phyloP scores from a whole-genome alignment of 1,139 yeast species.

The Hemisphaericaspora xylofermentans region DNA sequence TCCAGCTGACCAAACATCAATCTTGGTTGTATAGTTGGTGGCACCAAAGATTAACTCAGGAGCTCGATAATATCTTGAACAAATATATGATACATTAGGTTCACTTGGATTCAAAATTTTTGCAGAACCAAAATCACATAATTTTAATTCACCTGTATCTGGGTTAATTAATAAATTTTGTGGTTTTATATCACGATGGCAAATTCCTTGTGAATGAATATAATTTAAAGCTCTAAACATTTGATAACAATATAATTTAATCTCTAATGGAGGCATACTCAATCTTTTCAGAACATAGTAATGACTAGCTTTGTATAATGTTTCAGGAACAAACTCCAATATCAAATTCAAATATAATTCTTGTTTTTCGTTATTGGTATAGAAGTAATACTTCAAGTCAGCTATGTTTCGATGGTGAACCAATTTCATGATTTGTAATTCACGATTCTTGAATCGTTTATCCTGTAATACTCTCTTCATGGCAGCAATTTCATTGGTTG shows the following conservation, averaged over 20 bases:
- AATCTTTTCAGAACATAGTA: slow-evolving; percentile 74
- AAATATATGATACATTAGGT: slow-evolving; percentile 93
- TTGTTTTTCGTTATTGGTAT: slow-evolving; percentile 75
- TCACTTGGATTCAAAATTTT: slow-evolving; percentile 85
- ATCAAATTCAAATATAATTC: slow-evolving; percentile 86
- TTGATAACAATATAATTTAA: slow-evolving; percentile 88
- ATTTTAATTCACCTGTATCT: slow-evolving; percentile 74
- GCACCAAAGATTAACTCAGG: slow-evolving; percentile 93
- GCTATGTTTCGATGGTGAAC: slow-evolving; percentile 86
- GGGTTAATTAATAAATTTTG: slow-evolving; percentile 92
- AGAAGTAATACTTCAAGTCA: slow-evolving; percentile 83
- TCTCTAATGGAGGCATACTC: slow-evolving; percentile 86
- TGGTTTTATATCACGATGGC: slow-evolving; percentile 97
- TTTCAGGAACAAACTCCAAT: slow-evolving; percentile 91
- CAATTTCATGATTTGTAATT: slow-evolving; percentile 90
- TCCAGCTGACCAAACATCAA: slow-evolving; percentile 97
- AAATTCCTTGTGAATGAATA: slow-evolving; percentile 86
- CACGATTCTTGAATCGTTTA: slow-evolving; percentile 93
- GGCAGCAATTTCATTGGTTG: slow-evolving; percentile 80
- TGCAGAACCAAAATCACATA: slow-evolving; percentile 99
- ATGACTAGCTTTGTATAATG: slow-evolving; percentile 86
- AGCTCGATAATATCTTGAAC: slow-evolving; percentile 95
- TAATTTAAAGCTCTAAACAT: slow-evolving; percentile 88
- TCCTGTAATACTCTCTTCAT: slow-evolving; percentile 94
- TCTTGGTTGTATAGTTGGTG: slow-evolving; percentile 91